Evolutionary conservation across 1,284 basidiomycete genomes (phyloP), one percentile per base, ranked within the genome.

Genomic region (Papiliotrema fonsecae): DNA sequence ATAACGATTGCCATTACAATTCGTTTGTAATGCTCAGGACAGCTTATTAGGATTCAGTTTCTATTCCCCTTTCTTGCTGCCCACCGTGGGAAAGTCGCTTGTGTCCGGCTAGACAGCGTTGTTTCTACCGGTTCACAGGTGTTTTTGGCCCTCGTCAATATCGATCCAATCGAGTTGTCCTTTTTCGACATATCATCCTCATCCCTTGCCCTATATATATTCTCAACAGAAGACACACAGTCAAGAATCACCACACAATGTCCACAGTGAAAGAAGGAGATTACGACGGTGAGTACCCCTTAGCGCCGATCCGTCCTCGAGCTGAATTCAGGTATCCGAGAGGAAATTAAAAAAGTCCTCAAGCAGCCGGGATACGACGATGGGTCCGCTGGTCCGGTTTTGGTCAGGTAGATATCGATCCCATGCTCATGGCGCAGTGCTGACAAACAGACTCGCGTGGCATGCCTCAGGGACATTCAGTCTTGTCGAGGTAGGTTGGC

Each of bases 401-500:
- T 74, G 30, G 72, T 74, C 44, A 53, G 71, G 71, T 71, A 31
- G 63, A 42, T 21, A 16, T 22, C 19, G 6, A n/a, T n/a, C 28
- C 25, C 18, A 40, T 27, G 22, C 7, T 34, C 13, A 26, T 22
- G 21, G 21, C 21, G 40, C 9, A 1, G 7, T 9, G 21, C 41
- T 54, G 30, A 45, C 34, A n/a, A 7, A n/a, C 39, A 71, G 78
- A 55, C 69, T 79, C 31, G 78, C 78, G 44, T 79, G 79, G 78
- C 78, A 79, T 66, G 73, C 76, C 11, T 72, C 69, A 30, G 78
- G 78, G 19, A 78, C 76, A 27, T 72, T 70, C 57, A 61, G 61
- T 47, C 51, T 61, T 40, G 65, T 70, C 18, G 64, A 62, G 49
- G 64, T 67, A 42, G 62, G 66, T 25, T 31, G 28, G 10, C n/a